Evolutionary conservation across 2,329 filamentous ascomycete species (phyloP).

Genomic region (Talaromyces pinophilus): DNA sequence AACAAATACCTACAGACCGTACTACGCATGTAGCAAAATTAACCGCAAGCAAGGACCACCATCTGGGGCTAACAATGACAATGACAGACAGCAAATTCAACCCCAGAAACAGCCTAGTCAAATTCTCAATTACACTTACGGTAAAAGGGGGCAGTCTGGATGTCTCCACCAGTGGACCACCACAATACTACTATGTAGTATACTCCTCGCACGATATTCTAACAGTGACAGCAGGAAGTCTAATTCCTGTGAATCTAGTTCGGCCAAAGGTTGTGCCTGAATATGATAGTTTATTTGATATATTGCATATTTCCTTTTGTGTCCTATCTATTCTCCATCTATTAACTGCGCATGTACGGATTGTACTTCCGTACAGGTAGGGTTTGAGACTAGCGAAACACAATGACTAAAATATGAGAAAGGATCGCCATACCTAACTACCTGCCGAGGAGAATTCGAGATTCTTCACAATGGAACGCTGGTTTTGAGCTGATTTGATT

Average conservation of each 20-base stretch:
- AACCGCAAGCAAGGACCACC: constrained; percentile 3
- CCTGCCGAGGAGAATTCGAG: neutral
- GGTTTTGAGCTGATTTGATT: neutral
- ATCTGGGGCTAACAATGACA: neutral
- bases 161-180: neutral
- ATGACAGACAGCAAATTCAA: constrained; percentile 3
- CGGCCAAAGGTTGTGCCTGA: neutral
- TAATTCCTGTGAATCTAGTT: neutral
- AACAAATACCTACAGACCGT: neutral
- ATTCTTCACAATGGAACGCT: neutral
- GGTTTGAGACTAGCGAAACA: constrained; percentile 4
- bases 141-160: neutral
- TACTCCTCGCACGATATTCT: neutral
- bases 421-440: neutral
- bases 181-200: neutral
- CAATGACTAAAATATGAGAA: neutral
- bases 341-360: neutral
- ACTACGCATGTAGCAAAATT: neutral
- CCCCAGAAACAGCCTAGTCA: constrained; percentile 6
- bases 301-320: neutral
- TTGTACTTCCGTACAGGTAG: neutral
- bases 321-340: neutral
- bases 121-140: neutral
- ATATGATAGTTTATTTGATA: neutral
- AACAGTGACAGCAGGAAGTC: constrained; percentile 1